Evolutionary conservation across 768 basidiomycete species (phyloP).

Genomic region (Mycena vitilis): DNA sequence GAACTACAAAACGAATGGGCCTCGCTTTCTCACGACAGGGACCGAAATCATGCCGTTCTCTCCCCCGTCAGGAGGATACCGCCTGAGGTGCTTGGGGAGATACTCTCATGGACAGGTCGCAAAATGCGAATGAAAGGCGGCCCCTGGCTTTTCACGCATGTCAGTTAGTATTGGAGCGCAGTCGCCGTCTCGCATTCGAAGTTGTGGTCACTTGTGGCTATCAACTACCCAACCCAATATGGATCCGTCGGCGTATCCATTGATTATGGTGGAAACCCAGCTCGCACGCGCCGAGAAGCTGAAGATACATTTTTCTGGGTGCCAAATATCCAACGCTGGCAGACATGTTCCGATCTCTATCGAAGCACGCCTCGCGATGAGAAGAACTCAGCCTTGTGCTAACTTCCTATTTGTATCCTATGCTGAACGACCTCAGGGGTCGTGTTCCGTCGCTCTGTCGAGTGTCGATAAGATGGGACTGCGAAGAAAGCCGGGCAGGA

Average conservation of each 20-base stretch:
- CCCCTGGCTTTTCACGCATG: constrained; percentile 3
- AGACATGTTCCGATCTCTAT: not conserved
- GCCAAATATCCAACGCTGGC: not conserved
- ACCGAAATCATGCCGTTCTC: not conserved
- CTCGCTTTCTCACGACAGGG: not conserved
- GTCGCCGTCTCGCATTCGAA: constrained; percentile 12
- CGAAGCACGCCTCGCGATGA: not conserved
- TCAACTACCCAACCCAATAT: not conserved
- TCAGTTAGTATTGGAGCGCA: constrained; percentile 3
- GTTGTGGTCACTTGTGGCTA: not conserved
- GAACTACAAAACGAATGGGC: not conserved
- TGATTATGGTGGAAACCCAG: not conserved
- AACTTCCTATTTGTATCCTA: not conserved
- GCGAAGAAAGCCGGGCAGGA: not conserved
- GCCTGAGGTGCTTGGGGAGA: constrained; percentile 6
- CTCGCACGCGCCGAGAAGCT: not conserved
- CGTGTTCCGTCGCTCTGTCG: not conserved
- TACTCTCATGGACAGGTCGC: constrained; percentile 8
- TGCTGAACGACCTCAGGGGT: not conserved
- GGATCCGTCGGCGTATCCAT: not conserved
- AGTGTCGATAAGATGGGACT: not conserved
- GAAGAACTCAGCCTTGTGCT: not conserved
- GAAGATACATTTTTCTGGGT: not conserved
- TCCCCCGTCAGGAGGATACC: constrained; percentile 13
- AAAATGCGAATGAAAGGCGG: not conserved